Conservation (phyloP, 148 eudicot genomes). For the Spergularia marina region DNA sequence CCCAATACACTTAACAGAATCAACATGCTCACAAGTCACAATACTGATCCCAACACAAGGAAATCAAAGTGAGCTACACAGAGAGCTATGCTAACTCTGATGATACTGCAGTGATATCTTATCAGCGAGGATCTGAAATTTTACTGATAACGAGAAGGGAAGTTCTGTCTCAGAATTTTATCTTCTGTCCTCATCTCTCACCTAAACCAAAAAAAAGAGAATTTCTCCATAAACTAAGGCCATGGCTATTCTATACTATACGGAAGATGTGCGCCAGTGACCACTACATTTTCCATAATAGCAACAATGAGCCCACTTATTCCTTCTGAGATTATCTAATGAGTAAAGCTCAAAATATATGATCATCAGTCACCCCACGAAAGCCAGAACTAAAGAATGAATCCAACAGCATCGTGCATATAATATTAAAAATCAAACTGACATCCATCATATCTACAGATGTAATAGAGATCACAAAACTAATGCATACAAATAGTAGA, state of each 20-base stretch:
- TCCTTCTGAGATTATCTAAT: background rate
- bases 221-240: background rate
- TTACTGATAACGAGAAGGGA: background rate
- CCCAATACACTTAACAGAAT: background rate
- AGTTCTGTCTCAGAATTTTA: background rate
- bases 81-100: background rate
- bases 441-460: background rate
- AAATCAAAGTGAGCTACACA: background rate
- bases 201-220: background rate
- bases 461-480: background rate
- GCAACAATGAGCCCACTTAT: background rate
- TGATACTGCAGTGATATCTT: background rate
- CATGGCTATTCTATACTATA: background rate
- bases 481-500: background rate
- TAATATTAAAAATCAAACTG: background rate
- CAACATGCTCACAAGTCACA: background rate
- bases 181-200: background rate
- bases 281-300: background rate
- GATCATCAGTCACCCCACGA: background rate
- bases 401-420: background rate
- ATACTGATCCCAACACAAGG: background rate
- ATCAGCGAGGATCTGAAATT: background rate
- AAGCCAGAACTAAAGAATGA: background rate
- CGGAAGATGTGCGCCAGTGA: background rate
- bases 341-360: conserved; percentile 1